Evolutionary conservation across 2,329 filamentous ascomycete species (phyloP).

Genomic region (Diaporthe aspalathi): DNA sequence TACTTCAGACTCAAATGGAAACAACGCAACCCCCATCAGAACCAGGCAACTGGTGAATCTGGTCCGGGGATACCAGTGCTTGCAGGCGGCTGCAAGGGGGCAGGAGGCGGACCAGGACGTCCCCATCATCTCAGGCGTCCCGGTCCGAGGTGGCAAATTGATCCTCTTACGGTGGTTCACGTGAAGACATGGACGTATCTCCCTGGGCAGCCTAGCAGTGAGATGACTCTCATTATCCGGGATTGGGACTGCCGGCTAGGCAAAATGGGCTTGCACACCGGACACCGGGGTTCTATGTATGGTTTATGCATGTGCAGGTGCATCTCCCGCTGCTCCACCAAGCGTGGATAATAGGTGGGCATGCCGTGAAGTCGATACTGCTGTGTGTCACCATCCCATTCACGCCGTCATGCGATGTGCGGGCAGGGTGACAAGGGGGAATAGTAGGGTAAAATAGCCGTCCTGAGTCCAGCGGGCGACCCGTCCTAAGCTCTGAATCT

Average conservation of each 20-base stretch:
- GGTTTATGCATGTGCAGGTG: background rate
- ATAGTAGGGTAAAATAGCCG: background rate
- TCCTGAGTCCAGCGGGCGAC: background rate
- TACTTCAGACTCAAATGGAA: constrained; percentile 9
- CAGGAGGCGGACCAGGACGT: background rate
- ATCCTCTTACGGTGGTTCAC: constrained; percentile 8
- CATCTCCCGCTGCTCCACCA: background rate
- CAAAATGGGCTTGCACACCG: constrained; percentile 1
- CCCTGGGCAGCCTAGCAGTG: background rate
- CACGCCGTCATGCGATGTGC: constrained; percentile 10
- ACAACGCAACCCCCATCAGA: constrained; percentile 19
- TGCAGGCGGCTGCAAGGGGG: constrained; percentile 12
- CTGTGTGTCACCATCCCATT: constrained; percentile 22
- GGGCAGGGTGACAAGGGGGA: constrained; percentile 22
- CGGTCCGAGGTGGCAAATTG: constrained; percentile 20
- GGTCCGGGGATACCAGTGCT: background rate
- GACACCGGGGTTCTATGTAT: background rate
- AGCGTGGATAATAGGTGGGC: background rate
- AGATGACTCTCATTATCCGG: constrained; percentile 4
- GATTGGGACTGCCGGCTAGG: background rate
- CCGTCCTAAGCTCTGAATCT: background rate
- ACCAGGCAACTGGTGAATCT: constrained; percentile 21
- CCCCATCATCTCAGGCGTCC: background rate
- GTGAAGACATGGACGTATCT: constrained; percentile 1
- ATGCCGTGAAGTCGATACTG: constrained; percentile 25